Evolutionary conservation across 2,329 filamentous ascomycete genomes (phyloP).

Genomic region (Verruconis gallopava): DNA sequence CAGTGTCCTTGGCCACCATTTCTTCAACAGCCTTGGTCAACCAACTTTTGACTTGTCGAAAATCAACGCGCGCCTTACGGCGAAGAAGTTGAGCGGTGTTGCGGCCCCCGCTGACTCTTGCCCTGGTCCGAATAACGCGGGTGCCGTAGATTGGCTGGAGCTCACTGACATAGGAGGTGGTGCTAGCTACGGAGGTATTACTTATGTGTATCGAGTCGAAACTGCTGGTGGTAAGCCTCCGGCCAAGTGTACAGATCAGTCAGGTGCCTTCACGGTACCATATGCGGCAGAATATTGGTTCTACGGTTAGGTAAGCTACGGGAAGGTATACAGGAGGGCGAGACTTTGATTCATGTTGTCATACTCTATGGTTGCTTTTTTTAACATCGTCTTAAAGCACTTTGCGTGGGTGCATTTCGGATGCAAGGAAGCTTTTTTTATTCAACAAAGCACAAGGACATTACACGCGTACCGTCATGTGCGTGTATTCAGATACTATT

Average conservation of each 20-base stretch:
- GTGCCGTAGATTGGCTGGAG: constrained; percentile 35
- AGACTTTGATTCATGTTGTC: background rate
- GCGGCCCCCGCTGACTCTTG: constrained; percentile 37
- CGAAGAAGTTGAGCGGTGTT: constrained; percentile 37
- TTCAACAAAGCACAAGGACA: too few relatives aligned
- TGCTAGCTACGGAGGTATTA: constrained; percentile 26
- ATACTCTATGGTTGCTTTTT: background rate
- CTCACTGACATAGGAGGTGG: constrained; percentile 26
- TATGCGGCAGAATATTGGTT: constrained; percentile 39
- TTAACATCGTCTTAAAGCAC: too few relatives aligned
- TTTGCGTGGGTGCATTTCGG: too few relatives aligned
- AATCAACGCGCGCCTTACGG: constrained; percentile 28
- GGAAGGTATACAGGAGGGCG: background rate
- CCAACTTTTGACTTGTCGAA: constrained; percentile 48
- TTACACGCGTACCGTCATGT: too few relatives aligned
- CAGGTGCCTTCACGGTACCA: constrained; percentile 22
- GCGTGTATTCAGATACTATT: too few relatives aligned
- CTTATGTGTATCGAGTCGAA: constrained; percentile 35
- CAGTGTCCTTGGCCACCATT: constrained; percentile 49
- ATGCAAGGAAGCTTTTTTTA: background rate
- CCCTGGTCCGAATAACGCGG: constrained; percentile 23
- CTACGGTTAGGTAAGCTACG: constrained; percentile 25
- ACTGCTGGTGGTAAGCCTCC: constrained; percentile 34
- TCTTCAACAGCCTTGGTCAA: constrained; percentile 41
- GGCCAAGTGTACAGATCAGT: constrained; percentile 24